phyloP scores from a whole-genome alignment of 768 basidiomycete genomes.

The Tylopilus cervinicoccineus region DNA sequence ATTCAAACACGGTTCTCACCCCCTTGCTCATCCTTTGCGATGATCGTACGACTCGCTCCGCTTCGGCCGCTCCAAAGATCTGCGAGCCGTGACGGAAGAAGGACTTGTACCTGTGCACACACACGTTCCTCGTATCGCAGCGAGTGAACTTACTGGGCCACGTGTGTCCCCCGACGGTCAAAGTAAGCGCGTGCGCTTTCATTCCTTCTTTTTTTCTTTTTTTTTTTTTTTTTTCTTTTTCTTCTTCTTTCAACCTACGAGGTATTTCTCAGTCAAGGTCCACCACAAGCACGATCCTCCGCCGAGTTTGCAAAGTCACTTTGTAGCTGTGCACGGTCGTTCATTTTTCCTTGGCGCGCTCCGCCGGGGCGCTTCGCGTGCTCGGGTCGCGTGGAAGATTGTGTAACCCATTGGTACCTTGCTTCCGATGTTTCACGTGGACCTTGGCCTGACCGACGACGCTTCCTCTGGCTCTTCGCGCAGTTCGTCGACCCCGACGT shows the following conservation, averaged over 20 bases:
- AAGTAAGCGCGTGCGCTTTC: neutral
- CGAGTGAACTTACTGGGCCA: too few species aligned
- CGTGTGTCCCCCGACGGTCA: neutral
- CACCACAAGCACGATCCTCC: too few species aligned
- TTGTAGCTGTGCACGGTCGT: too few species aligned
- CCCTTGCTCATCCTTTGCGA: neutral
- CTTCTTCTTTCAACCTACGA: too few species aligned
- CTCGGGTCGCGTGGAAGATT: neutral
- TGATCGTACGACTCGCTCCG: neutral
- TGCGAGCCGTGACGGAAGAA: neutral
- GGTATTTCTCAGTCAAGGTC: too few species aligned
- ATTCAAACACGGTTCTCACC: neutral
- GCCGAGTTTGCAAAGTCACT: too few species aligned
- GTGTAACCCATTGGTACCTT: neutral
- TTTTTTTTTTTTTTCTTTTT: too few species aligned
- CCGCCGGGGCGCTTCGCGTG: neutral
- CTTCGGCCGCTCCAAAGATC: neutral
- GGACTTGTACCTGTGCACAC: neutral
- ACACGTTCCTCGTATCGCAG: neutral
- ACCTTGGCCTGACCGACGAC: neutral
- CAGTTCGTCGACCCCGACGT: neutral
- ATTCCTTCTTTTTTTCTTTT: neutral
- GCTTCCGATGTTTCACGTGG: constrained; percentile 2
- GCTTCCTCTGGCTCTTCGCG: neutral
- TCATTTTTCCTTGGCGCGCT: too few species aligned